Conservation (phyloP, 2,329 filamentous ascomycete species). For the Boeremia lycopersici region DNA sequence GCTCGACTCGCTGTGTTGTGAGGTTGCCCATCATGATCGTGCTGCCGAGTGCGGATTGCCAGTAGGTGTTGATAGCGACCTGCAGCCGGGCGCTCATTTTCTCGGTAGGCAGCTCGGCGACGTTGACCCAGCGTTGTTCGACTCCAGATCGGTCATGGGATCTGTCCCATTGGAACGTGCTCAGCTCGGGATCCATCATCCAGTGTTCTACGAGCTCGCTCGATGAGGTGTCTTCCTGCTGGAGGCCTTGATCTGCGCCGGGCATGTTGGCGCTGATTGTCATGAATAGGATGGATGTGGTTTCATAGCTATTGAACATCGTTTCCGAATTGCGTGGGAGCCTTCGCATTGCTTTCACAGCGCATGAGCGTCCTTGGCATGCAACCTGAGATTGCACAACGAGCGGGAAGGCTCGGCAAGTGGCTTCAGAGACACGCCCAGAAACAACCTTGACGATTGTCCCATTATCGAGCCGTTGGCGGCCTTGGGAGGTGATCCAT, state of each 20-base stretch:
- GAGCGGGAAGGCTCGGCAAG: no score
- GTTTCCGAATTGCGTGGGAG: neutral
- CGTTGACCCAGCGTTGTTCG: neutral
- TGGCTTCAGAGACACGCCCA: no score
- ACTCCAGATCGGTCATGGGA: neutral
- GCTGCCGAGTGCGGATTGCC: neutral
- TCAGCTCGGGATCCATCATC: neutral
- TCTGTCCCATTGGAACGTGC: neutral
- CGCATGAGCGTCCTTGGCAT: no score
- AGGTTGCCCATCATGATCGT: neutral
- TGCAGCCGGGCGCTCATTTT: slow-evolving; percentile 9
- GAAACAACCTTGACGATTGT: no score
- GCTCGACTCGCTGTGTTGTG: neutral
- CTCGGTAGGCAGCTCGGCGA: neutral
- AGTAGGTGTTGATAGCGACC: slow-evolving; percentile 17
- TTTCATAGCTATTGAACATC: neutral
- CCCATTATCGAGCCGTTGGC: no score
- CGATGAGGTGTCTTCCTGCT: neutral
- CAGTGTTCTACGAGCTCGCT: neutral
- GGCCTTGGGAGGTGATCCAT: no score
- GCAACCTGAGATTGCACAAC: no score
- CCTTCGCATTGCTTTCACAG: neutral
- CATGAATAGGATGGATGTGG: neutral
- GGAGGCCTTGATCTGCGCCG: neutral
- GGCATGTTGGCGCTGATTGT: neutral